phyloP scores from a whole-genome alignment of 148 eudicot species.

The Camellia lanceoleosa region DNA sequence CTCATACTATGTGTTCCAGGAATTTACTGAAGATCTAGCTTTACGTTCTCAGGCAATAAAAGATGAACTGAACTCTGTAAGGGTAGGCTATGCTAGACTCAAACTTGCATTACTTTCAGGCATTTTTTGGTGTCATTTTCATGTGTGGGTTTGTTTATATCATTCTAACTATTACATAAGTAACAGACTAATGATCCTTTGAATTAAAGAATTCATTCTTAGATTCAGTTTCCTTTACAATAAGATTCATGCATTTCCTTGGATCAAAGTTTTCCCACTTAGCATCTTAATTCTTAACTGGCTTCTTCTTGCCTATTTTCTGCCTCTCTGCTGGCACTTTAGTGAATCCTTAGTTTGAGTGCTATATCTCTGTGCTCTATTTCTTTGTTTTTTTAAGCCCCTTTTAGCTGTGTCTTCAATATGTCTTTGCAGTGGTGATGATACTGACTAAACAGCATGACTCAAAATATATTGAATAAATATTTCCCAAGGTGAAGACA shows the following conservation, averaged over 20 bases:
- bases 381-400: background rate
- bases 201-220: background rate
- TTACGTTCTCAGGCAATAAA: slow-evolving; percentile 53
- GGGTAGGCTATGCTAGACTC: slow-evolving; percentile 44
- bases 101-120: background rate
- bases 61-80: slow-evolving; percentile 47
- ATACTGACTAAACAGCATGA: background rate
- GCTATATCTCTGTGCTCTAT: background rate
- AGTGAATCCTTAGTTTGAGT: slow-evolving; percentile 1
- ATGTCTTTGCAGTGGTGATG: background rate
- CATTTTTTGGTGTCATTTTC: background rate
- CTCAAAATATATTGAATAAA: background rate
- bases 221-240: background rate
- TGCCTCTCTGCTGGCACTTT: background rate
- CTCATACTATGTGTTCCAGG: slow-evolving; percentile 45
- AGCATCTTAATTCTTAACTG: background rate
- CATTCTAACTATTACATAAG: background rate
- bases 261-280: background rate
- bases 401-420: background rate
- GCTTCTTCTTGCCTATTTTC: background rate
- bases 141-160: background rate
- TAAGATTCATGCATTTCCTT: slow-evolving; percentile 1
- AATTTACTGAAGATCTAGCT: slow-evolving; percentile 76
- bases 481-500: background rate
- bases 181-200: background rate